Percentiles rank a stretch among this genome's conserved stretches.
These are phyloP conservation scores for Candida ponderosae DNA, from an alignment of 805 yeast genomes.

Conservation along the genomic window DNA sequence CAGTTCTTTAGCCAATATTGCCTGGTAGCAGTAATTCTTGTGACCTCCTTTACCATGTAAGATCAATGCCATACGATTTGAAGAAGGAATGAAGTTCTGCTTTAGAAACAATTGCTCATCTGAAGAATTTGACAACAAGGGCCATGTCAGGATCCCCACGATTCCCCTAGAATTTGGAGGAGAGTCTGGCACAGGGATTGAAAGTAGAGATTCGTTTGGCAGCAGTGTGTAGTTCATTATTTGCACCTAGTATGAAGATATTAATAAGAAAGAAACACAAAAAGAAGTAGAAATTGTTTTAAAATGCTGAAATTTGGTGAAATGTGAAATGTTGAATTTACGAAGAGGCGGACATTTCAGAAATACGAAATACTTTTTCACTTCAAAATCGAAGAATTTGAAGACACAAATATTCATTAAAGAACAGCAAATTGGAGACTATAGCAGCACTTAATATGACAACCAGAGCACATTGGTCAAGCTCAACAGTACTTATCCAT, in stretches of 20 bases:
- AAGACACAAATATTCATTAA: too few relatives aligned
- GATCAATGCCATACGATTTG: slow-evolving; percentile 48
- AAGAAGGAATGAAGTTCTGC: slow-evolving; percentile 20
- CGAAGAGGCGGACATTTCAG: not conserved
- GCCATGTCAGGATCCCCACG: slow-evolving; percentile 29
- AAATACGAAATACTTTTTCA: too few relatives aligned
- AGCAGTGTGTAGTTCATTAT: slow-evolving; percentile 12
- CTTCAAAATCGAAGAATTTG: too few relatives aligned
- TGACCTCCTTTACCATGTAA: slow-evolving; percentile 88
- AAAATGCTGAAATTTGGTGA: not conserved
- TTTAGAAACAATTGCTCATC: slow-evolving; percentile 11
- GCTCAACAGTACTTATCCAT: slow-evolving; percentile 32
- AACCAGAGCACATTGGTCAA: slow-evolving; percentile 25
- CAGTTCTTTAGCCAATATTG: slow-evolving; percentile 48
- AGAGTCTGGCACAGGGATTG: slow-evolving; percentile 15
- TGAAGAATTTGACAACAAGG: slow-evolving; percentile 18
- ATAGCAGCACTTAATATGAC: too few relatives aligned
- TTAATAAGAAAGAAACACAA: slow-evolving; percentile 11
- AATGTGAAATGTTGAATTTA: not conserved
- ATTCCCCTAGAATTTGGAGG: slow-evolving; percentile 21
- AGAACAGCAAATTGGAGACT: too few relatives aligned
- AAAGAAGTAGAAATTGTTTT: not conserved
- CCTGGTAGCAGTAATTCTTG: slow-evolving; percentile 70
- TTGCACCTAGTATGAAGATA: too few relatives aligned
- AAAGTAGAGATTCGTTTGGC: slow-evolving; percentile 18